These are phyloP conservation scores for Microbotryum silenes-acaulis DNA, from an alignment of 1,284 basidiomycete species.

Conservation along the genomic window DNA sequence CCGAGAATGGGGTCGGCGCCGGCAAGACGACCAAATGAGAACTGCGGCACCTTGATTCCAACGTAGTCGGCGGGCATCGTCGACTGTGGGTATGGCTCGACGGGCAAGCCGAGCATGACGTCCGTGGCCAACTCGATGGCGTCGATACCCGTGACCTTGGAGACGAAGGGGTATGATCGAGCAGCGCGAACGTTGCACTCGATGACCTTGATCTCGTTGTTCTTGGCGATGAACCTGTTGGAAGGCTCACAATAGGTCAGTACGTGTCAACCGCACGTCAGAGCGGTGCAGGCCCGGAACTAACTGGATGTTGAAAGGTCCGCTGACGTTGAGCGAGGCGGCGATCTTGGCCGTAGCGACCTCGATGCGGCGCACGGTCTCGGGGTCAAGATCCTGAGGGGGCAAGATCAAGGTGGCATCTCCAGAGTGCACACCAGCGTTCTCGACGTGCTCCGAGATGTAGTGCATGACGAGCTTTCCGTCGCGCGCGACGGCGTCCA, in stretches of 20 bases:
- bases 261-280: background rate
- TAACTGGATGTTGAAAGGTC: constrained; percentile 96
- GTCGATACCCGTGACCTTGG: constrained; percentile 93
- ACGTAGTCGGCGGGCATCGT: constrained; percentile 86
- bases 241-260: constrained; percentile 13
- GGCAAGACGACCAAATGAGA: constrained; percentile 90
- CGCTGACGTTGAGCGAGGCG: constrained; percentile 87
- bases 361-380: constrained; percentile 81
- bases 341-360: constrained; percentile 92
- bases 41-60: constrained; percentile 97
- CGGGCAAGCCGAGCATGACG: constrained; percentile 86
- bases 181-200: constrained; percentile 98
- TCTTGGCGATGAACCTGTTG: constrained; percentile 74
- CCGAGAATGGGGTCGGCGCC: constrained; percentile 98
- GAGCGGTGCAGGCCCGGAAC: background rate
- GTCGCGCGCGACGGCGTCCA: constrained; percentile 93
- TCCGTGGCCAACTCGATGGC: constrained; percentile 99
- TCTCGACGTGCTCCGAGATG: constrained; percentile 97
- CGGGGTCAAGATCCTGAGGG: constrained; percentile 71
- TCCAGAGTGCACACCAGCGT: constrained; percentile 97
- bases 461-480: constrained; percentile 93
- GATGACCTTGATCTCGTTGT: constrained; percentile 98
- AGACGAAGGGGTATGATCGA: constrained; percentile 97
- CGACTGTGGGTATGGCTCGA: constrained; percentile 71
- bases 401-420: constrained; percentile 97